phyloP scores from a whole-genome alignment of 2,329 filamentous ascomycete species.

The Dichotomopilus funicola region DNA sequence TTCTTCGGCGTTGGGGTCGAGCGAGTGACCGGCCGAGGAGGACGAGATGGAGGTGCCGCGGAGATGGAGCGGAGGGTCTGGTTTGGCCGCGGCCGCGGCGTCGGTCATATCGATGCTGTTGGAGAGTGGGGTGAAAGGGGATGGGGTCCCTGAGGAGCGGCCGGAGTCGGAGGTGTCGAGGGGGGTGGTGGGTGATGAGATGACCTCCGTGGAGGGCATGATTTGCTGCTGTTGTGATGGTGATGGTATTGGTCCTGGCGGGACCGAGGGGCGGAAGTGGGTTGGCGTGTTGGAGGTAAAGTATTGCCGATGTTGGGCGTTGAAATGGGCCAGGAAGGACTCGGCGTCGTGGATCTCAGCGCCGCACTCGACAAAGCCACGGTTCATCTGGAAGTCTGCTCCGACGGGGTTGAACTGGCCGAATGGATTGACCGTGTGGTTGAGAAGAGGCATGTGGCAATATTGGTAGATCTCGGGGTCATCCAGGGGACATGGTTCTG shows the following conservation, averaged over 20 bases:
- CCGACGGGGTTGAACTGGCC: slow-evolving; percentile 14
- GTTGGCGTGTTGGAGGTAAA: slow-evolving; percentile 13
- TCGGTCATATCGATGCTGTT: slow-evolving; percentile 20
- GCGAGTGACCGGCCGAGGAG: slow-evolving; percentile 12
- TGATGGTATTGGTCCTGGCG: not conserved
- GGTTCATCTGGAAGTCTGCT: slow-evolving; percentile 16
- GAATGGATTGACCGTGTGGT: slow-evolving; percentile 10
- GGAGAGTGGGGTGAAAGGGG: slow-evolving; percentile 23
- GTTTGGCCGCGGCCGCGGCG: slow-evolving; percentile 1
- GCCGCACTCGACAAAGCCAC: slow-evolving; percentile 20
- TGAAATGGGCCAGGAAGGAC: slow-evolving; percentile 25
- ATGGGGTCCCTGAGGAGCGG: slow-evolving; percentile 19
- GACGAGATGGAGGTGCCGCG: slow-evolving; percentile 14
- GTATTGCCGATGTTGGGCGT: slow-evolving; percentile 21
- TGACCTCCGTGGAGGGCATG: slow-evolving; percentile 14
- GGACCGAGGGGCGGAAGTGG: not conserved
- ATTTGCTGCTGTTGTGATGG: not conserved
- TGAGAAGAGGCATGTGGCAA: slow-evolving; percentile 22
- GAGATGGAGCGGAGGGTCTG: slow-evolving; percentile 4
- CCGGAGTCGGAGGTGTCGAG: slow-evolving; percentile 23
- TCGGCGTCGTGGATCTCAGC: slow-evolving; percentile 22
- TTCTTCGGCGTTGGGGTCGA: slow-evolving; percentile 12
- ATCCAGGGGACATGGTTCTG: slow-evolving; percentile 22
- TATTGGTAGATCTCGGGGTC: slow-evolving; percentile 21
- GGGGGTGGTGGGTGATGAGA: slow-evolving; percentile 20